phyloP scores from a whole-genome alignment of 371 early-diverging fungal species.

The Phascolomyces articulosus region DNA sequence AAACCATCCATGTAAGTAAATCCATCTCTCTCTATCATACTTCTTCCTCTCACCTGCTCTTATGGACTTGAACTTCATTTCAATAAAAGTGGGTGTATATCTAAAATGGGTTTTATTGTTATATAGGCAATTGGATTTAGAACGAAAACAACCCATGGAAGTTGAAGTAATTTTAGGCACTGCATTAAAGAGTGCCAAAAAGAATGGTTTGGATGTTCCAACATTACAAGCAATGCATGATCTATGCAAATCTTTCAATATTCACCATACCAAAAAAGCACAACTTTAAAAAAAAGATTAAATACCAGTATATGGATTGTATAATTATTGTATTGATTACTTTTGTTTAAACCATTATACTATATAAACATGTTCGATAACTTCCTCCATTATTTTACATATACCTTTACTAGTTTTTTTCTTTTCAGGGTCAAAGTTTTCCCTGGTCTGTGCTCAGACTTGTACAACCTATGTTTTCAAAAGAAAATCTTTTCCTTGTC shows the following conservation, averaged over 20 bases:
- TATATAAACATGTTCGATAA: too few species aligned
- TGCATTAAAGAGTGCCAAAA: conserved; percentile 58
- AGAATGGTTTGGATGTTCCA: conserved; percentile 40
- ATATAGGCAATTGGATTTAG: conserved; percentile 52
- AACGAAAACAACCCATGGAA: conserved; percentile 64
- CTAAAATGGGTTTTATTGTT: conserved; percentile 17
- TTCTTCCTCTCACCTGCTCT: too few species aligned
- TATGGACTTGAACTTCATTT: background rate
- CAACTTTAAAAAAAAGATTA: too few species aligned
- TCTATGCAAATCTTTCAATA: conserved; percentile 24
- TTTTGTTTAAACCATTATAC: too few species aligned
- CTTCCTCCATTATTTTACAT: too few species aligned
- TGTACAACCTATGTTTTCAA: too few species aligned
- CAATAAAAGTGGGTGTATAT: background rate
- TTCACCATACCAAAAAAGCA: conserved; percentile 15
- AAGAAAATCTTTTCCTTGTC: too few species aligned
- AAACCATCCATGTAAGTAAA: conserved; percentile 64
- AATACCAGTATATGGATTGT: too few species aligned
- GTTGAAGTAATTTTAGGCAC: conserved; percentile 66
- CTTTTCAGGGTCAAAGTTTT: background rate
- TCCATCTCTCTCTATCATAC: too few species aligned
- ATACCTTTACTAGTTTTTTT: too few species aligned
- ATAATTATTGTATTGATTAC: too few species aligned
- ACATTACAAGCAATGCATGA: conserved; percentile 45
- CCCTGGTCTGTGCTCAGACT: background rate